Base-by-base conservation (phyloP, 176 grass and related monocot genomes). In the Puya raimondii region DNA sequence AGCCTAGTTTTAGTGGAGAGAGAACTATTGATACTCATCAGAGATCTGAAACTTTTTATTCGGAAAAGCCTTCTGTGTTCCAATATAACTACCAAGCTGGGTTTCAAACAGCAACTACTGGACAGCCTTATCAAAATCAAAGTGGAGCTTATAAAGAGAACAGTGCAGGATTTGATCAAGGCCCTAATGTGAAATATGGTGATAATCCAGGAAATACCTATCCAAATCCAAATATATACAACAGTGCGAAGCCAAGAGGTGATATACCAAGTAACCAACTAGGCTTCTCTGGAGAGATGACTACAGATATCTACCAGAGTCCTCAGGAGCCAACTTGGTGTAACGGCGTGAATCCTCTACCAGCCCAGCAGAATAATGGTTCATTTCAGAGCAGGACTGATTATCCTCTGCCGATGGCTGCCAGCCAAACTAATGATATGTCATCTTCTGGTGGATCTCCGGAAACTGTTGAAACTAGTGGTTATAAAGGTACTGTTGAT, bases 401-500 rank as follows among this genome's bases (percentile, higher is more conserved):
- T 67, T 63, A 22, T 42, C 20, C 65, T 68, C 73, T 74, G 10
- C 64, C 70, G 56, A 48, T 52, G 64, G 64, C 23, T 12, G 29
- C 48, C 51, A 69, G 48, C 49, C 58, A 48, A 79, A 67, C 10
- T 76, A 48, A 69, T 64, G 51, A 58, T 78, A 74, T 64, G 50
- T 82, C 61, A 21, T 16, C 50, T 80, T 48, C 68, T 78, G 67
- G 74, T 23, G 25, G 70, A 77, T 75, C 78, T 86, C 47, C 63
- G 51, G 83, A 71, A 83, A 53, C 25, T 8, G 27, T 26, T 49
- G 11, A 65, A 18, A 78, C 50, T 21, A 21, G 26, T 22, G 27
- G 54, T 74, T 76, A 66, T 73, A 77, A 76, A 54, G 86, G 77
- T 81, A 99, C 89, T 23, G 56, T 93, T 85, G 87, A 90, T 58